phyloP scores from a whole-genome alignment of 371 early-diverging fungal genomes.

The Mucor mucedo region DNA sequence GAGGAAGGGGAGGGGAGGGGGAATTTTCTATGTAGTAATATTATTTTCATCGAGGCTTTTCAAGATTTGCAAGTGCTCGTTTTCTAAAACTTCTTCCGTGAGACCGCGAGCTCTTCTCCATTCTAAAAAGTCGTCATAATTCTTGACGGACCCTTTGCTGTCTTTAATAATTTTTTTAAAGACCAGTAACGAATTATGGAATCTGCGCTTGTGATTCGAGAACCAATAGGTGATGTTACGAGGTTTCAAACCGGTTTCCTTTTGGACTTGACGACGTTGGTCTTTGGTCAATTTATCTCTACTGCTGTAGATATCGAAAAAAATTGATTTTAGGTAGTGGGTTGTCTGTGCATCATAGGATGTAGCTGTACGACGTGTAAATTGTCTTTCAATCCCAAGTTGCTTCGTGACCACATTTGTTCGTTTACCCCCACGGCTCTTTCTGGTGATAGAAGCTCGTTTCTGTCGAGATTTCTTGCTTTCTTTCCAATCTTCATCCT shows the following conservation, averaged over 20 bases:
- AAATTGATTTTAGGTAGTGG: conserved; percentile 45
- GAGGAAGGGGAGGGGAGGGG: no score
- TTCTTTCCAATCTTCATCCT: conserved; percentile 11
- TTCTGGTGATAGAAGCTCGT: not conserved
- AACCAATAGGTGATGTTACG: conserved; percentile 59
- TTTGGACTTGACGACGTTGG: conserved; percentile 38
- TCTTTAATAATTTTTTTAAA: conserved; percentile 35
- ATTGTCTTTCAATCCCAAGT: not conserved
- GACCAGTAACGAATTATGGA: conserved; percentile 31
- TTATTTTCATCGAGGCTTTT: not conserved
- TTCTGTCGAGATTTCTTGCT: not conserved
- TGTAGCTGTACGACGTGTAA: conserved; percentile 42
- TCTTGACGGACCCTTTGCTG: conserved; percentile 32
- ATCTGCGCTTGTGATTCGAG: conserved; percentile 54
- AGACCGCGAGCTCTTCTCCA: conserved; percentile 38
- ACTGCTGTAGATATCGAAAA: conserved; percentile 46
- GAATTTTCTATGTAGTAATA: not conserved
- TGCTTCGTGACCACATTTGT: conserved; percentile 1
- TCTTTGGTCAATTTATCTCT: conserved; percentile 51
- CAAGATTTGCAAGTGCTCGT: conserved; percentile 6
- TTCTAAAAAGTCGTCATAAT: conserved; percentile 45
- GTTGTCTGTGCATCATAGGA: conserved; percentile 51
- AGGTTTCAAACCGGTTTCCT: conserved; percentile 44
- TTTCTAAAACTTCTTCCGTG: conserved; percentile 30
- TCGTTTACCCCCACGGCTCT: not conserved